A percentile compares a stretch with the other conserved stretches of the same genome.
These are phyloP conservation scores for Symbiodinium natans DNA, from an alignment of 73 alveolate genomes.

Conservation along the genomic window DNA sequence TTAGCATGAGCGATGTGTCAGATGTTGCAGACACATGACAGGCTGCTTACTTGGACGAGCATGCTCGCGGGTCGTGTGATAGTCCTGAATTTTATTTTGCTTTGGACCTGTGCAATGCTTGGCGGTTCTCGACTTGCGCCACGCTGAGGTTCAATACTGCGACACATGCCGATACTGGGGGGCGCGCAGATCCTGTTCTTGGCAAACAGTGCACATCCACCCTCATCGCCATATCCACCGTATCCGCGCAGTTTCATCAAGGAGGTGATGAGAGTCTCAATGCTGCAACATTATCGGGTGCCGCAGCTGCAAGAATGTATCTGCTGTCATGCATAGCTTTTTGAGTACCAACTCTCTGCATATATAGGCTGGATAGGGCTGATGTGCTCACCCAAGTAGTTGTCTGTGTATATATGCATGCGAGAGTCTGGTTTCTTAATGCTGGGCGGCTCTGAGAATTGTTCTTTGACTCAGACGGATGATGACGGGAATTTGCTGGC, in stretches of 20 bases:
- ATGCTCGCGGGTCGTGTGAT: neutral
- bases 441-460: no score
- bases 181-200: slow-evolving; percentile 59
- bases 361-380: no score
- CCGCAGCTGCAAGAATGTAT: neutral
- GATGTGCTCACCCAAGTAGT: no score
- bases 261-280: slow-evolving; percentile 79
- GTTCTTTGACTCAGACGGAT: no score
- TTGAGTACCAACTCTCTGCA: neutral
- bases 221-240: slow-evolving; percentile 37
- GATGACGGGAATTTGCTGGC: no score
- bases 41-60: neutral
- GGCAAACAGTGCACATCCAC: slow-evolving; percentile 51
- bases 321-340: neutral
- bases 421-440: no score
- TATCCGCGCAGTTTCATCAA: slow-evolving; percentile 58
- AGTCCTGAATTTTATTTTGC: neutral
- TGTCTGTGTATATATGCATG: no score
- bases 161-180: slow-evolving; percentile 89
- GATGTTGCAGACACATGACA: neutral
- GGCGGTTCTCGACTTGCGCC: neutral
- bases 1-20: neutral
- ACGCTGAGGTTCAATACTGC: slow-evolving; percentile 44
- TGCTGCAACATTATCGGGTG: slow-evolving; percentile 26
- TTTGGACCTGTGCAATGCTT: neutral